phyloP scores from a whole-genome alignment of 352 stramenopile genomes.

The Phytophthora melonis region DNA sequence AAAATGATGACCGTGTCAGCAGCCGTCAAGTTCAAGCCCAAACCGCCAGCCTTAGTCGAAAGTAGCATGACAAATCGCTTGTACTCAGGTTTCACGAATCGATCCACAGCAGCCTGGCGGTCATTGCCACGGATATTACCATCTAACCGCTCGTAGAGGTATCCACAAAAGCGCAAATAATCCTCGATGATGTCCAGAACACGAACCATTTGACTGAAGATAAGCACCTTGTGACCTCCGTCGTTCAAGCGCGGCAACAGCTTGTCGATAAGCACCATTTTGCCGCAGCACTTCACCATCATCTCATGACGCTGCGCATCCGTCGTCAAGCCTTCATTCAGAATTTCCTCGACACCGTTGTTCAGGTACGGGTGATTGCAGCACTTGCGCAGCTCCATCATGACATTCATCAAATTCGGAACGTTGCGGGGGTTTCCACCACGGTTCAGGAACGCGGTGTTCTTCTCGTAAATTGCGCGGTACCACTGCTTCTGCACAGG shows the following conservation, averaged over 20 bases:
- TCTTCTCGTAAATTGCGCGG: conserved; percentile 97
- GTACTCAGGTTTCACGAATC: conserved; percentile 92
- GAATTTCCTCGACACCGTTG: conserved; percentile 91
- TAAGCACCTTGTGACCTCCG: conserved; percentile 97
- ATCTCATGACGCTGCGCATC: conserved; percentile 90
- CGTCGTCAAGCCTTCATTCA: conserved; percentile 82
- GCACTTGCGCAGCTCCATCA: conserved; percentile 93
- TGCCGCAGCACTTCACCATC: conserved; percentile 98
- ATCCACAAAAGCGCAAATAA: conserved; percentile 94
- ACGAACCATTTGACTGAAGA: conserved; percentile 99
- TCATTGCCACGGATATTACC: conserved; percentile 95
- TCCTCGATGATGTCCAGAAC: conserved; percentile 99
- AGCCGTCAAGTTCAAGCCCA: conserved; percentile 93
- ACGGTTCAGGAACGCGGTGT: conserved; percentile 91
- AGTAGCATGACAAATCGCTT: conserved; percentile 98
- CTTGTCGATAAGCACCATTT: conserved; percentile 99
- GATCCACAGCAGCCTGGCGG: conserved; percentile 86
- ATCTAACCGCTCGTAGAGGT: conserved; percentile 98
- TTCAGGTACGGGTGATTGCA: conserved; percentile 95
- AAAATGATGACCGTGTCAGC: conserved; percentile 98
- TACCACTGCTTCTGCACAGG: conserved; percentile 93
- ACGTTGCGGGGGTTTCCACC: conserved; percentile 83
- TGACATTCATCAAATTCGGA: conserved; percentile 93
- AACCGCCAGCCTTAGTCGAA: conserved; percentile 97
- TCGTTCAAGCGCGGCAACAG: conserved; percentile 97